Percentiles rank a stretch among this genome's conserved stretches.
Evolutionary conservation across 345 rosid species (phyloP).

Genomic region (Linum lewisii): DNA sequence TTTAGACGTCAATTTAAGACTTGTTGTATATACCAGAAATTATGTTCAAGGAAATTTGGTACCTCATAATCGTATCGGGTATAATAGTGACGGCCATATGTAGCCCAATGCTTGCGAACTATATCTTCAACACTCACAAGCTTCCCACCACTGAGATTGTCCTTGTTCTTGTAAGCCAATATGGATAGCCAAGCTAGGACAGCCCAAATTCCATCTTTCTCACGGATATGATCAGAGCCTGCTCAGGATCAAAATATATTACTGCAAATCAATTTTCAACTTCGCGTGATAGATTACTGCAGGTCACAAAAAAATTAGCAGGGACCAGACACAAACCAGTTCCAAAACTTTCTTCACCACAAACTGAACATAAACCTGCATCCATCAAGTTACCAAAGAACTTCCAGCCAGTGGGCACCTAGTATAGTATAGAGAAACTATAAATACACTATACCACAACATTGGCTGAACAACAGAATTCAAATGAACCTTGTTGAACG

Average conservation of each 20-base stretch:
- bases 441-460: neutral
- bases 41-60: neutral
- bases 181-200: slow-evolving; percentile 98
- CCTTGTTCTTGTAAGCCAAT: slow-evolving; percentile 80
- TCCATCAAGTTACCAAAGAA: slow-evolving; percentile 99
- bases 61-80: slow-evolving; percentile 99
- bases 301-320: neutral
- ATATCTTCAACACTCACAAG: slow-evolving; percentile 91
- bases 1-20: slow-evolving; percentile 12
- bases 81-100: slow-evolving; percentile 92
- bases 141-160: slow-evolving; percentile 46
- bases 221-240: slow-evolving; percentile 97
- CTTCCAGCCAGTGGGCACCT: slow-evolving; percentile 99
- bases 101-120: slow-evolving; percentile 82
- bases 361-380: slow-evolving; percentile 88
- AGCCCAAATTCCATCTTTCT: slow-evolving; percentile 99
- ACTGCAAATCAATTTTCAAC: slow-evolving; percentile 8
- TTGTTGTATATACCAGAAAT: neutral
- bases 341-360: slow-evolving; percentile 99
- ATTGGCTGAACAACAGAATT: neutral
- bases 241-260: slow-evolving; percentile 16
- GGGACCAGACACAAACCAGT: slow-evolving; percentile 52
- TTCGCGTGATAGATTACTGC: neutral
- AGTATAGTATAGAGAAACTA: slow-evolving; percentile 15
- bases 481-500: slow-evolving; percentile 8